Conservation (phyloP, 2,329 filamentous ascomycete genomes). For the Xylariaceae sp. region DNA sequence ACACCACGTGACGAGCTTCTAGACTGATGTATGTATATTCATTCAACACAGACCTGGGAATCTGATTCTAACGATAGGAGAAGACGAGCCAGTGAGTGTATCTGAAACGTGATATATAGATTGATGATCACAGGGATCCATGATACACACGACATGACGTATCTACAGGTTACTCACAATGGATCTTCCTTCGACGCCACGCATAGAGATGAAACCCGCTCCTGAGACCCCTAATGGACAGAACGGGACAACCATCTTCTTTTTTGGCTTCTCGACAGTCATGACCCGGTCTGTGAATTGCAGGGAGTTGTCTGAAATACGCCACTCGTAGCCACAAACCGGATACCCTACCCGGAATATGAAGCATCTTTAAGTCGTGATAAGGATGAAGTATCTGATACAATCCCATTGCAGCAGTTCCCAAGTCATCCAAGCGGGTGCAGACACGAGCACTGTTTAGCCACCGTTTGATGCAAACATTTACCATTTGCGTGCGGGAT, state of each 20-base stretch:
- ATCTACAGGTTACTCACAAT: background rate
- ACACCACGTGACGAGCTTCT: background rate
- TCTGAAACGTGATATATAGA: conserved; percentile 15
- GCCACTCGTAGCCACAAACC: background rate
- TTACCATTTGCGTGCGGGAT: background rate
- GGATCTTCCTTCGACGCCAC: background rate
- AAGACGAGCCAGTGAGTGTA: conserved; percentile 8
- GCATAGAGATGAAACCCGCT: conserved; percentile 14
- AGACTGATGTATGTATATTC: background rate
- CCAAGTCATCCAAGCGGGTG: background rate
- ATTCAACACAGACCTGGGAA: background rate
- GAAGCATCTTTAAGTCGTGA: background rate
- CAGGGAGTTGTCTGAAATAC: background rate
- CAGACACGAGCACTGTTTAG: background rate
- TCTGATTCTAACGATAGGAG: background rate
- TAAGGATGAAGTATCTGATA: too few species aligned
- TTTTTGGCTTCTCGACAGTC: background rate
- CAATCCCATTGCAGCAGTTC: background rate
- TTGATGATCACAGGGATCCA: conserved; percentile 8
- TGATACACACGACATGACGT: background rate
- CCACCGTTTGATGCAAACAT: background rate
- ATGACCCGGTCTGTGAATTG: background rate
- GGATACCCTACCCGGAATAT: background rate
- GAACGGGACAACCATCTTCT: background rate
- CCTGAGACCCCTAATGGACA: conserved; percentile 1